A percentile compares a stretch with the other conserved stretches of the same genome.
Evolutionary conservation across 2,329 filamentous ascomycete species (phyloP).

Genomic region (Trichoderma koningii): DNA sequence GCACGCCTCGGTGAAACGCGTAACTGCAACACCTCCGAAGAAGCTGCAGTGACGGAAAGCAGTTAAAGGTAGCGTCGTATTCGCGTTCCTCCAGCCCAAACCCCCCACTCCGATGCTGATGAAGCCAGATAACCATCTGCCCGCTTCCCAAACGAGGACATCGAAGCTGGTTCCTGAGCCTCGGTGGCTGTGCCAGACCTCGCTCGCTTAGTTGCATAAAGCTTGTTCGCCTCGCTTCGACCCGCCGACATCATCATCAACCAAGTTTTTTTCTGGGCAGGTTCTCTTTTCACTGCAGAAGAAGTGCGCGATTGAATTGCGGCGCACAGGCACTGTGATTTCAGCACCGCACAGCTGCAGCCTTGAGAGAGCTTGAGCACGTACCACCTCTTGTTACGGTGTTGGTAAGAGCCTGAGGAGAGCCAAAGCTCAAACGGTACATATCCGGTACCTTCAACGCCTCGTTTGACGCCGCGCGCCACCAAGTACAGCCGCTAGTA

Average conservation of each 20-base stretch:
- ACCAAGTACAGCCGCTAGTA: conserved; percentile 2
- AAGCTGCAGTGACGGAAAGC: not conserved
- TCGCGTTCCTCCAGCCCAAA: not conserved
- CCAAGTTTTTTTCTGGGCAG: not conserved
- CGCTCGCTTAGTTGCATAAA: conserved; percentile 21
- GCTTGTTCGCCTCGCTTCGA: not conserved
- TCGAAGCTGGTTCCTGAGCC: conserved; percentile 19
- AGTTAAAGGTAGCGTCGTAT: conserved; percentile 19
- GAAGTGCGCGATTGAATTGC: too few relatives aligned
- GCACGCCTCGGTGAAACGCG: not conserved
- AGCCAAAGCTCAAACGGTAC: not conserved
- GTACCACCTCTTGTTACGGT: not conserved
- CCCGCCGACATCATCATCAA: not conserved
- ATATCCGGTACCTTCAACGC: conserved; percentile 4
- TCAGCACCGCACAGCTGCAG: not conserved
- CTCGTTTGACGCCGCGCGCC: conserved; percentile 4
- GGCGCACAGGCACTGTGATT: too few relatives aligned
- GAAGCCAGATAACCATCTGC: conserved; percentile 22
- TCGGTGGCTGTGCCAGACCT: conserved; percentile 6
- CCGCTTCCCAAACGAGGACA: not conserved
- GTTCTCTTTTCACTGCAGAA: too few relatives aligned
- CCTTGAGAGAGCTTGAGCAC: not conserved
- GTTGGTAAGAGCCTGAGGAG: too few relatives aligned
- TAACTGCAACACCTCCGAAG: not conserved
- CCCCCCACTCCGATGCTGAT: conserved; percentile 12